These are phyloP conservation scores for Eucalyptus brandiana DNA, from an alignment of 345 rosid species.

Conservation along the genomic window DNA sequence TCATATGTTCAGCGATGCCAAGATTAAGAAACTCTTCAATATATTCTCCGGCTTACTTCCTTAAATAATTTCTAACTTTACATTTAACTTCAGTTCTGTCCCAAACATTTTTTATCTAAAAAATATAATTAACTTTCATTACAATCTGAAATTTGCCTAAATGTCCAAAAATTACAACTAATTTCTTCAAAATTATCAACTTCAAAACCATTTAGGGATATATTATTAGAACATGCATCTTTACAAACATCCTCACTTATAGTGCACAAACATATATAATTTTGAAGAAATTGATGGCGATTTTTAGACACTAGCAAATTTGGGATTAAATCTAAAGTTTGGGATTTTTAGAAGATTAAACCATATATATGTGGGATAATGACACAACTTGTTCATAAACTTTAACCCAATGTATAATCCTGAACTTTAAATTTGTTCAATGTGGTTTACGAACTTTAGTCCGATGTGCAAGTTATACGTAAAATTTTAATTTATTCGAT, in stretches of 20 bases:
- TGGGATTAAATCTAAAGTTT: background rate
- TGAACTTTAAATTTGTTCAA: too few species aligned
- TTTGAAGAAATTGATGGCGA: background rate
- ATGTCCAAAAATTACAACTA: background rate
- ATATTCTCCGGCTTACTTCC: background rate
- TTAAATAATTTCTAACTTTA: background rate
- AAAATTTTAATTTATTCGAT: too few species aligned
- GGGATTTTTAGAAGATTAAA: background rate
- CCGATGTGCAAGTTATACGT: background rate
- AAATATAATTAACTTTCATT: background rate
- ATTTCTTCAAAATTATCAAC: background rate
- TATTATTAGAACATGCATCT: background rate
- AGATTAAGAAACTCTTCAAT: background rate
- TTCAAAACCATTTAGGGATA: background rate
- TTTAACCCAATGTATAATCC: background rate
- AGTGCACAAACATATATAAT: background rate
- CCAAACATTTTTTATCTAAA: background rate
- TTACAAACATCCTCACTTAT: rapidly evolving
- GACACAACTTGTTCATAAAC: rapidly evolving
- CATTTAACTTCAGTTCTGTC: background rate
- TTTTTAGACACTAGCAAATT: rapidly evolving
- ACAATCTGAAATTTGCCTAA: background rate
- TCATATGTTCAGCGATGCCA: background rate
- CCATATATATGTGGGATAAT: background rate
- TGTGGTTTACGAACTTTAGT: too few species aligned